These are phyloP conservation scores for Zychaea mexicana DNA, from an alignment of 371 early-diverging fungal genomes.

Conservation along the genomic window DNA sequence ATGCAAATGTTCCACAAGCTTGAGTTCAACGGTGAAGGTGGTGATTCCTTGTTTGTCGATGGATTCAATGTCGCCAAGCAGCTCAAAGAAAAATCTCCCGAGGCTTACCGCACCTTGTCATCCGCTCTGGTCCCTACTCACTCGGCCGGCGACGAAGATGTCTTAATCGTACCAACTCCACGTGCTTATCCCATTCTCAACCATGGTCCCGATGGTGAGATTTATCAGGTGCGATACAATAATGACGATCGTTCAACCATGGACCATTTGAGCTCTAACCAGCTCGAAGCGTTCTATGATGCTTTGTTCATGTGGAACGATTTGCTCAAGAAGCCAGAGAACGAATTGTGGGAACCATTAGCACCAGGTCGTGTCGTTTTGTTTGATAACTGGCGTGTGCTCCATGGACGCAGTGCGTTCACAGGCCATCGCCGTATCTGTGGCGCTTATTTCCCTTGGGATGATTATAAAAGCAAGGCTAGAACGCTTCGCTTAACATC, in stretches of 20 bases:
- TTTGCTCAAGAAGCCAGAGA: constrained; percentile 57
- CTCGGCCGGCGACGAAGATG: constrained; percentile 80
- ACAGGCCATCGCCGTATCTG: constrained; percentile 77
- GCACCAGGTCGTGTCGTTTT: constrained; percentile 76
- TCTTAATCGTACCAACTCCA: constrained; percentile 71
- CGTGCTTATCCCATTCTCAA: constrained; percentile 69
- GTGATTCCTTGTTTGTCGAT: constrained; percentile 83
- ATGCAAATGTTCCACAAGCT: constrained; percentile 89
- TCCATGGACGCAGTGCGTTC: constrained; percentile 85
- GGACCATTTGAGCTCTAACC: constrained; percentile 47
- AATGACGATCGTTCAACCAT: constrained; percentile 84
- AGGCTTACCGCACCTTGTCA: constrained; percentile 69
- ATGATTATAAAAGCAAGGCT: constrained; percentile 75
- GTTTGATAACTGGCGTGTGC: constrained; percentile 87
- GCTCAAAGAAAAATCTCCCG: constrained; percentile 59
- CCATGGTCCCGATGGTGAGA: constrained; percentile 55
- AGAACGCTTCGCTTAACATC: constrained; percentile 34
- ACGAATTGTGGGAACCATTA: constrained; percentile 72
- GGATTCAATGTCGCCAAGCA: constrained; percentile 76
- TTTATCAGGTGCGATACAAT: constrained; percentile 85
- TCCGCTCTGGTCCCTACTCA: constrained; percentile 67
- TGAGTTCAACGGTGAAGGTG: constrained; percentile 75
- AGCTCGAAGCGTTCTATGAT: constrained; percentile 70
- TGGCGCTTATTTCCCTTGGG: constrained; percentile 82
- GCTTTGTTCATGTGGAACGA: constrained; percentile 75